Evolutionary conservation across 129 eudicot genomes (phyloP).

Genomic region (Kitagawia praeruptora): DNA sequence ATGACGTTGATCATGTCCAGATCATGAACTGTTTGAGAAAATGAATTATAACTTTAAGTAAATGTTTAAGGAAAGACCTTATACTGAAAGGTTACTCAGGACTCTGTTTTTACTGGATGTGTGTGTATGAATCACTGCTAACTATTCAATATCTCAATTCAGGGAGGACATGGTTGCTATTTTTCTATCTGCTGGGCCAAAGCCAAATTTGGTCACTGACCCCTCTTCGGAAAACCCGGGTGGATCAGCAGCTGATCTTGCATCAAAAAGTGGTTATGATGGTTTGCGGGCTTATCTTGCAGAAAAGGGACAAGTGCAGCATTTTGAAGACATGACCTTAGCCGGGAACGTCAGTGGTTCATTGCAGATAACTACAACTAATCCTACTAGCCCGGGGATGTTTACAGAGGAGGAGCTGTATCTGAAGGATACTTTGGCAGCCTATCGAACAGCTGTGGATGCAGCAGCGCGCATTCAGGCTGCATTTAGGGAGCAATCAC

Average conservation of each 20-base stretch:
- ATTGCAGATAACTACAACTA: too few relatives aligned
- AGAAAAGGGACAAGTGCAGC: constrained; percentile 77
- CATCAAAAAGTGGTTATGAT: constrained; percentile 67
- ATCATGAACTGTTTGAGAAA: not conserved
- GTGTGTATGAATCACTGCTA: not conserved
- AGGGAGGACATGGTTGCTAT: constrained; percentile 82
- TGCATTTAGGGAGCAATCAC: too few relatives aligned
- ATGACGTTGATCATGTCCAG: not conserved
- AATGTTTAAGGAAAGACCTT: not conserved
- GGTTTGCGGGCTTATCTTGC: constrained; percentile 94
- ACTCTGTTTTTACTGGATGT: not conserved
- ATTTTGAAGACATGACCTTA: constrained; percentile 29
- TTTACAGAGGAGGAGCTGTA: too few relatives aligned
- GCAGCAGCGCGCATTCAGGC: too few relatives aligned
- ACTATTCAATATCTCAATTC: constrained; percentile 7
- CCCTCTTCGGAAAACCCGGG: constrained; percentile 78
- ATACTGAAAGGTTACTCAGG: too few relatives aligned
- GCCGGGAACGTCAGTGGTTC: too few relatives aligned
- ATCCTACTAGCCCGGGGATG: too few relatives aligned
- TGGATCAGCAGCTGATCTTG: constrained; percentile 89
- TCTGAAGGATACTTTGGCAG: too few relatives aligned
- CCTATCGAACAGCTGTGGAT: too few relatives aligned
- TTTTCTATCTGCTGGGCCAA: constrained; percentile 94
- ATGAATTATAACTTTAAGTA: not conserved
- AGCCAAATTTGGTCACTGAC: constrained; percentile 80